Evolutionary conservation across 257 asterid species (phyloP).

Genomic region (Nicotiana attenuata): DNA sequence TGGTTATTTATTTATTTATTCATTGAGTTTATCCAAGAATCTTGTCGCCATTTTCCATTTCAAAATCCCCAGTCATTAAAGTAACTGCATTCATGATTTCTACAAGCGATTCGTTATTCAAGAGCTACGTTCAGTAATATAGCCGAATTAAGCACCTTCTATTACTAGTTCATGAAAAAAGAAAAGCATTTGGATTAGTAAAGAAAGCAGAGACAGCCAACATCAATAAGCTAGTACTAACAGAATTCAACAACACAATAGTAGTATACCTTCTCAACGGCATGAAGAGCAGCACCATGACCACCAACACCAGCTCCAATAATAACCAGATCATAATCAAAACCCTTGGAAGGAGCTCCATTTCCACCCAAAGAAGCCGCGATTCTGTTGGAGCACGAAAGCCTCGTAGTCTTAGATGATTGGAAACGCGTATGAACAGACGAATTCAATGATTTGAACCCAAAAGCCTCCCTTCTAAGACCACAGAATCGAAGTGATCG

Average conservation of each 20-base stretch:
- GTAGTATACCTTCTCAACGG: constrained; percentile 66
- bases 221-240: background rate
- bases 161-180: background rate
- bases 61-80: no score
- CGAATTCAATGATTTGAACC: constrained; percentile 25
- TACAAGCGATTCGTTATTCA: background rate
- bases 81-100: no score
- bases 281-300: constrained; percentile 98
- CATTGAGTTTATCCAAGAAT: no score
- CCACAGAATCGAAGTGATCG: constrained; percentile 83
- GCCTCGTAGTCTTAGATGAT: constrained; percentile 18
- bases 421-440: constrained; percentile 27
- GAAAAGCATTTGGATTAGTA: background rate
- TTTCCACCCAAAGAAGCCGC: constrained; percentile 48
- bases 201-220: background rate
- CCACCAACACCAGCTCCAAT: constrained; percentile 99
- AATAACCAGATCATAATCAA: constrained; percentile 90
- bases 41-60: no score
- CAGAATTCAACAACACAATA: background rate
- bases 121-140: background rate
- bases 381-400: constrained; percentile 20
- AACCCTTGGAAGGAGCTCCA: constrained; percentile 48
- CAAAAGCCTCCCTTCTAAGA: constrained; percentile 64
- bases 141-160: background rate
- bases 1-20: no score